These are phyloP conservation scores for Aspergillaceae sp. DNA, from an alignment of 2,329 filamentous ascomycete species.

Conservation along the genomic window DNA sequence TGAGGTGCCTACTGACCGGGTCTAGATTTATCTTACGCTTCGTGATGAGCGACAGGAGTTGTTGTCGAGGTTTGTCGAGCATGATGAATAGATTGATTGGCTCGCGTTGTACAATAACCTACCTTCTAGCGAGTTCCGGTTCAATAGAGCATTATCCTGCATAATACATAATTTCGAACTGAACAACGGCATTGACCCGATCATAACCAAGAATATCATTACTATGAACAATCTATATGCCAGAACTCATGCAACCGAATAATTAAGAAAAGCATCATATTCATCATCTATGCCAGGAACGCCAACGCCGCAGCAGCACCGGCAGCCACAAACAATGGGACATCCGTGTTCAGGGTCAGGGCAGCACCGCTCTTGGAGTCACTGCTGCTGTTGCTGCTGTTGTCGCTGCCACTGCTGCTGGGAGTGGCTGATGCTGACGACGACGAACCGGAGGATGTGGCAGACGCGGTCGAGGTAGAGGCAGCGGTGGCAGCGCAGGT, in stretches of 20 bases:
- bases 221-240: too few relatives aligned
- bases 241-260: too few relatives aligned
- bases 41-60: slow-evolving; percentile 30
- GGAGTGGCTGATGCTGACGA: slow-evolving; percentile 1
- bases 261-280: not conserved
- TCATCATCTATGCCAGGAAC: slow-evolving; percentile 16
- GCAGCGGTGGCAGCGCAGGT: slow-evolving; percentile 17
- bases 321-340: slow-evolving; percentile 20
- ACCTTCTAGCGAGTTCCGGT: too few relatives aligned
- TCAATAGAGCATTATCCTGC: too few relatives aligned
- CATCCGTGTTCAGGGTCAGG: slow-evolving; percentile 14
- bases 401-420: slow-evolving; percentile 3
- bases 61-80: slow-evolving; percentile 13
- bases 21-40: slow-evolving; percentile 26
- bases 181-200: too few relatives aligned
- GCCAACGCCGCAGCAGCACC: slow-evolving; percentile 22
- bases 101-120: not conserved
- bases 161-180: too few relatives aligned
- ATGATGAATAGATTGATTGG: slow-evolving; percentile 6
- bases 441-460: slow-evolving; percentile 1
- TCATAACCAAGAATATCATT: too few relatives aligned
- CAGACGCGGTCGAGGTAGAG: not conserved
- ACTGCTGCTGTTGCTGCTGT: slow-evolving; percentile 15
- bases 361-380: slow-evolving; percentile 11
- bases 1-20: slow-evolving; percentile 5